A percentile compares a stretch with the other conserved stretches of the same genome.
Evolutionary conservation across 768 basidiomycete genomes (phyloP).

Genomic region (Leucosporidium scottii): DNA sequence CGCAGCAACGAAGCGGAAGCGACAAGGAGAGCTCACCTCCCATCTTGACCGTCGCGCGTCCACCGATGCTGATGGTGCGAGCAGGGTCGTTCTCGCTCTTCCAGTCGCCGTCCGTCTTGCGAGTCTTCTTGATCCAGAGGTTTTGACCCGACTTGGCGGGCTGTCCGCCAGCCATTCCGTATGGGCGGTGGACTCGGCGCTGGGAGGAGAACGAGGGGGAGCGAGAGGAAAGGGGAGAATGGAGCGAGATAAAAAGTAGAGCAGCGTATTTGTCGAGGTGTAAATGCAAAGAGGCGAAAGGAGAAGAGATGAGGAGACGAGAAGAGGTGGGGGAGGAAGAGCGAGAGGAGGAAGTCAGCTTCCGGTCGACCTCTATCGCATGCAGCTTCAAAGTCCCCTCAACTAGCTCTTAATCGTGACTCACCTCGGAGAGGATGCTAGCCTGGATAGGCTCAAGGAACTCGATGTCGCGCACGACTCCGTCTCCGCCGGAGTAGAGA

Average conservation of each 20-base stretch:
- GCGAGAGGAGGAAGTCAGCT: too few relatives aligned
- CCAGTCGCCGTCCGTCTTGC: conserved; percentile 50
- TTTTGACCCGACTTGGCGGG: conserved; percentile 67
- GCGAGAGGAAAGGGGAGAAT: too few relatives aligned
- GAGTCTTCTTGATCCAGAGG: conserved; percentile 59
- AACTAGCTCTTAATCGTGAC: conserved; percentile 5
- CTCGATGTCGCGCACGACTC: conserved; percentile 75
- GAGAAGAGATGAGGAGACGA: background rate
- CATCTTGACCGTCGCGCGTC: conserved; percentile 75
- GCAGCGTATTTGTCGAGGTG: conserved; percentile 2
- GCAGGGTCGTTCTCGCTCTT: conserved; percentile 41
- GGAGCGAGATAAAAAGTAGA: background rate
- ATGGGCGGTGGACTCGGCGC: conserved; percentile 78
- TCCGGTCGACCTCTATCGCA: background rate
- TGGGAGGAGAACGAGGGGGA: conserved; percentile 38
- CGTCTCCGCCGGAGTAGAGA: conserved; percentile 64
- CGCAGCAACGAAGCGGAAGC: too few relatives aligned
- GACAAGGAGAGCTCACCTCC: conserved; percentile 41
- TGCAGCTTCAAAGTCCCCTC: too few relatives aligned
- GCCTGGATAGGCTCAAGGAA: conserved; percentile 74
- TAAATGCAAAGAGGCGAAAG: background rate
- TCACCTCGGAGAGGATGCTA: conserved; percentile 77
- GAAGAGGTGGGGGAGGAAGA: too few relatives aligned
- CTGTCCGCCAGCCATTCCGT: conserved; percentile 74
- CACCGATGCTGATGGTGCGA: conserved; percentile 75